Percentiles rank a stretch among this genome's conserved stretches.
These are phyloP conservation scores for Pseudopithomyces maydicus DNA, from an alignment of 2,329 filamentous ascomycete genomes.

Conservation along the genomic window DNA sequence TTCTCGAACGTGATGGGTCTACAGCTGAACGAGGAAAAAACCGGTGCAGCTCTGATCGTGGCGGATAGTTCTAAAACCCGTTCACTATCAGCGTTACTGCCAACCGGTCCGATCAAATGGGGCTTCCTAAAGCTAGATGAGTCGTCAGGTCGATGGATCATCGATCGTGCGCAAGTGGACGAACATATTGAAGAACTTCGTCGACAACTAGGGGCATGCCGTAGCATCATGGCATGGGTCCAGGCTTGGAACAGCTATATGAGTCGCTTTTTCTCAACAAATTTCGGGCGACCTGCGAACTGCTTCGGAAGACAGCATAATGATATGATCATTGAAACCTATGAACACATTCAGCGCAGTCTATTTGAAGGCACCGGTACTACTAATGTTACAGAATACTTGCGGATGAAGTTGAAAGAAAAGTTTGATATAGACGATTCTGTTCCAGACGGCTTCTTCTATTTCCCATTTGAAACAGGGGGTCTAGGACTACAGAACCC, in stretches of 20 bases:
- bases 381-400: slow-evolving; percentile 58
- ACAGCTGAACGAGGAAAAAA: slow-evolving; percentile 63
- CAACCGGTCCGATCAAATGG: slow-evolving; percentile 61
- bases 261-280: slow-evolving; percentile 61
- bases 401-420: slow-evolving; percentile 47
- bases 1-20: slow-evolving; percentile 64
- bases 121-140: slow-evolving; percentile 64
- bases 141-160: slow-evolving; percentile 59
- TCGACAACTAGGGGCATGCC: slow-evolving; percentile 61
- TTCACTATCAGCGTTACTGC: slow-evolving; percentile 46
- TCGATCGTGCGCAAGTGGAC: slow-evolving; percentile 64
- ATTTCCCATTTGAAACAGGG: slow-evolving; percentile 53
- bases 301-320: slow-evolving; percentile 62
- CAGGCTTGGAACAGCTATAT: slow-evolving; percentile 66
- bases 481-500: slow-evolving; percentile 56
- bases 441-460: slow-evolving; percentile 55
- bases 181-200: slow-evolving; percentile 64
- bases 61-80: slow-evolving; percentile 26
- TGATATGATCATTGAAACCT: slow-evolving; percentile 59
- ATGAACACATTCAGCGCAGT: slow-evolving; percentile 57
- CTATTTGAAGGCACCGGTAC: slow-evolving; percentile 51
- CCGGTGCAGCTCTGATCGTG: slow-evolving; percentile 55
- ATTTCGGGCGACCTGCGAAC: slow-evolving; percentile 61
- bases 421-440: slow-evolving; percentile 44
- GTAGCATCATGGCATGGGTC: slow-evolving; percentile 63